Conservation (phyloP, 164 flowering plant species). For the Nymphaea colorata region DNA sequence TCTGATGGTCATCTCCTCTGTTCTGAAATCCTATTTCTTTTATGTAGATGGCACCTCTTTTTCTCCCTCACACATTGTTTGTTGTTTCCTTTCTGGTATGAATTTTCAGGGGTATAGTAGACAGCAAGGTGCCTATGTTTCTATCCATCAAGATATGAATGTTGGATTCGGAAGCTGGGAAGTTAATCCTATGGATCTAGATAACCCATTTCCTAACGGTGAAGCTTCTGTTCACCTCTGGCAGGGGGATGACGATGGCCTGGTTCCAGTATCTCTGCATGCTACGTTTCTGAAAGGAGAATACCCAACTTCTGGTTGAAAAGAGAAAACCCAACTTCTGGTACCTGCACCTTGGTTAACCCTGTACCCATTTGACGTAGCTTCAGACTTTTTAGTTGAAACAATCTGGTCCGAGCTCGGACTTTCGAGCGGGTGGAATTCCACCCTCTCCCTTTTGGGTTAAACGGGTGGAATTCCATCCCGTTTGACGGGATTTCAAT, state of each 20-base stretch:
- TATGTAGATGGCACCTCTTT: neutral
- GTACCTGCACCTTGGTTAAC: too few relatives aligned
- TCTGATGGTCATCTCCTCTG: too few relatives aligned
- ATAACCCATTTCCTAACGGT: slow-evolving; percentile 27
- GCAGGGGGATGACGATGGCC: slow-evolving; percentile 32
- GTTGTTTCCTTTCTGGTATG: neutral
- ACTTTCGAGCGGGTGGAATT: too few relatives aligned
- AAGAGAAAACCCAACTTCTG: too few relatives aligned
- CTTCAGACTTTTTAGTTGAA: too few relatives aligned
- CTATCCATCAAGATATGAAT: slow-evolving; percentile 21
- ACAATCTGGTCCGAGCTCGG: too few relatives aligned
- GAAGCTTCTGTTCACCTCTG: slow-evolving; percentile 30
- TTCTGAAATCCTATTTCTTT: too few relatives aligned
- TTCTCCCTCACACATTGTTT: neutral
- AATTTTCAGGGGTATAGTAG: slow-evolving; percentile 28
- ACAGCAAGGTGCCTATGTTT: slow-evolving; percentile 41
- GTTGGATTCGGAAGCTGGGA: slow-evolving; percentile 31
- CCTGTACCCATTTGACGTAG: too few relatives aligned
- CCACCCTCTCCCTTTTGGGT: too few relatives aligned
- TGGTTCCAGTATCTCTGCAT: slow-evolving; percentile 18
- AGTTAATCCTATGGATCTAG: slow-evolving; percentile 28
- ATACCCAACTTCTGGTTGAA: too few relatives aligned
- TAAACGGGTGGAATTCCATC: too few relatives aligned
- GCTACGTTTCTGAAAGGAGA: slow-evolving; percentile 20
- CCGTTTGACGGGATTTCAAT: too few relatives aligned